These are phyloP conservation scores for Geotrichum aggregatum DNA, from an alignment of 1,139 yeast genomes.

Conservation along the genomic window DNA sequence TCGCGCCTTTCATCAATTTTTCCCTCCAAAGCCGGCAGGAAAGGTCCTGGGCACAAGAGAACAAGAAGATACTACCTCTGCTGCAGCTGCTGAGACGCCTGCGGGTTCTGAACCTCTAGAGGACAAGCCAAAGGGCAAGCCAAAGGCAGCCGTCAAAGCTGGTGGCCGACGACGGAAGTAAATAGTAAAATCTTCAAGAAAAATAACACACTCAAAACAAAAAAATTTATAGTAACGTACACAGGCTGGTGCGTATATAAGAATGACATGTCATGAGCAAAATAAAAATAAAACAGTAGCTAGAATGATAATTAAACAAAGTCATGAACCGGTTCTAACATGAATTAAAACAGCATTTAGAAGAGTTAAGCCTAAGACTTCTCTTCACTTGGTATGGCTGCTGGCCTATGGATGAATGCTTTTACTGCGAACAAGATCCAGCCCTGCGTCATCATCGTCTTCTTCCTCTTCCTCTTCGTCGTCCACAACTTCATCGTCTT, in stretches of 20 bases:
- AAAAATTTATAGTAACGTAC: no score
- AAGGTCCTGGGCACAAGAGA: conserved; percentile 15
- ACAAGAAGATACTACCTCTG: background rate
- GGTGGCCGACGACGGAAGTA: conserved; percentile 30
- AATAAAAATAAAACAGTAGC: background rate
- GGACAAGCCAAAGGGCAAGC: conserved; percentile 10
- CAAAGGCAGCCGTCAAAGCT: conserved; percentile 31
- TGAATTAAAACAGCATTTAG: background rate
- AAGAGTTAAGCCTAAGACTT: background rate
- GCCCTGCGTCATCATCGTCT: conserved; percentile 30
- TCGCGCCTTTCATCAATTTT: conserved; percentile 19
- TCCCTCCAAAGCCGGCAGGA: conserved; percentile 18
- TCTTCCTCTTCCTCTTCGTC: conserved; percentile 23
- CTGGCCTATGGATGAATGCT: conserved; percentile 20
- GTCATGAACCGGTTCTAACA: background rate
- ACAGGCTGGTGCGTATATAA: no score
- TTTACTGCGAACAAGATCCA: conserved; percentile 39
- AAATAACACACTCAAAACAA: background rate
- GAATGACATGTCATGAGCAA: no score
- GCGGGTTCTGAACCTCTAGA: background rate
- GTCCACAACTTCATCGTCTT: conserved; percentile 20
- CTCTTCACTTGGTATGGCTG: no score
- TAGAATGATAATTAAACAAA: background rate
- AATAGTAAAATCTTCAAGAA: background rate
- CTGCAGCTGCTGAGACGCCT: background rate